Conservation (phyloP, 2,329 filamentous ascomycete genomes). For the Reticulascus tulasneorum region DNA sequence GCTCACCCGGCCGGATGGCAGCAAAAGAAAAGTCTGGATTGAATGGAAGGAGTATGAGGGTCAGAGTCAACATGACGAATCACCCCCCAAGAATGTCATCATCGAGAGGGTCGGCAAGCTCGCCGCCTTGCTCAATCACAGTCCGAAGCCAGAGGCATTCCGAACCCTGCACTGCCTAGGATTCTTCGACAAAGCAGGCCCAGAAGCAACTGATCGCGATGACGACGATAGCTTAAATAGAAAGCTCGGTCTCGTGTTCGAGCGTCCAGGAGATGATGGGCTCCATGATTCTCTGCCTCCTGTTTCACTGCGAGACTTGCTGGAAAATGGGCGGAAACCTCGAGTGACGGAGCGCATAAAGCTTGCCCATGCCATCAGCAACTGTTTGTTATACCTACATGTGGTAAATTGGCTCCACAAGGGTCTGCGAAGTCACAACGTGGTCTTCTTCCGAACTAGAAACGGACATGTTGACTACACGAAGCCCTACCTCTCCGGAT, state of each 20-base stretch:
- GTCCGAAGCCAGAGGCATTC: constrained; percentile 44
- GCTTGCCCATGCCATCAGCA: constrained; percentile 47
- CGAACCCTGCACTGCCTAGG: constrained; percentile 47
- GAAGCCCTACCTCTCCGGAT: constrained; percentile 45
- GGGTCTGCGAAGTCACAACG: constrained; percentile 48
- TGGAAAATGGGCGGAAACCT: constrained; percentile 37
- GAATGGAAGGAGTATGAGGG: constrained; percentile 47
- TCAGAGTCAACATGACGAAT: constrained; percentile 27
- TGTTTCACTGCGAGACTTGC: constrained; percentile 43
- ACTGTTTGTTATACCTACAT: constrained; percentile 51
- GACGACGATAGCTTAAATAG: constrained; percentile 37
- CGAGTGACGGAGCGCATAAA: constrained; percentile 47
- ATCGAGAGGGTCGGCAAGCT: constrained; percentile 42
- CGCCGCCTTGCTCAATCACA: constrained; percentile 42
- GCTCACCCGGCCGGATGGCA: constrained; percentile 29
- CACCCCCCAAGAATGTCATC: constrained; percentile 37
- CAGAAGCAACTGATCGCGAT: constrained; percentile 26
- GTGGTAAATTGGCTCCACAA: constrained; percentile 57
- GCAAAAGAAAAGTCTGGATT: constrained; percentile 38
- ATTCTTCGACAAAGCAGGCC: constrained; percentile 38
- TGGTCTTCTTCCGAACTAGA: constrained; percentile 45
- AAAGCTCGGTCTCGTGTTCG: constrained; percentile 51
- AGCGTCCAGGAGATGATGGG: constrained; percentile 36
- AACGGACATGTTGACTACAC: constrained; percentile 30
- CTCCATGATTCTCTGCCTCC: constrained; percentile 34